phyloP scores from a whole-genome alignment of 768 basidiomycete genomes.

The Coprinopsis sp. region DNA sequence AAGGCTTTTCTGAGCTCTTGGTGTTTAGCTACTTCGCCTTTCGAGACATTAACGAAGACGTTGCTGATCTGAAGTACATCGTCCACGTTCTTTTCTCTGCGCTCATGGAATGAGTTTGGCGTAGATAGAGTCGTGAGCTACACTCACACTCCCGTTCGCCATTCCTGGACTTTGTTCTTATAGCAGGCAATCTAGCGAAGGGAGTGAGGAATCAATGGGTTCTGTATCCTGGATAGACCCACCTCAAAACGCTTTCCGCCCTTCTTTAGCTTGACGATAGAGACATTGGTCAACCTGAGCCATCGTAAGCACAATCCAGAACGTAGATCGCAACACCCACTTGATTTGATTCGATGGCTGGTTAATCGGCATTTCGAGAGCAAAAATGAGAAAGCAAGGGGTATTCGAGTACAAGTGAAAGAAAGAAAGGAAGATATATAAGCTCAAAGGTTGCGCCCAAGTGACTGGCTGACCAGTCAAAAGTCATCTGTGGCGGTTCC shows the following conservation, averaged over 20 bases:
- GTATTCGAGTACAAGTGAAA: conserved; percentile 9
- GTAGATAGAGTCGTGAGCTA: neutral
- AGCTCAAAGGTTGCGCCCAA: no score
- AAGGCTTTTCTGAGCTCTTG: conserved; percentile 93
- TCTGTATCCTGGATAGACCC: neutral
- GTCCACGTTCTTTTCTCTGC: conserved; percentile 85
- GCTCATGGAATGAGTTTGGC: neutral
- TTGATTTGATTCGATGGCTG: conserved; percentile 92
- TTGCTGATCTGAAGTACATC: conserved; percentile 96
- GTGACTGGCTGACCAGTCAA: no score
- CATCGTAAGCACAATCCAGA: neutral
- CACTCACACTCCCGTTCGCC: conserved; percentile 79
- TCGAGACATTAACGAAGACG: conserved; percentile 94
- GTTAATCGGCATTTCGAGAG: conserved; percentile 50
- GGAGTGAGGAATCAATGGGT: conserved; percentile 3
- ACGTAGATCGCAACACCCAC: conserved; percentile 38
- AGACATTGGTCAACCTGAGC: conserved; percentile 89
- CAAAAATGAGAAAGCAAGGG: conserved; percentile 5
- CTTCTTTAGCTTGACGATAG: conserved; percentile 93
- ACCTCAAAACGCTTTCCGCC: conserved; percentile 98
- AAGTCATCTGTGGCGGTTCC: no score
- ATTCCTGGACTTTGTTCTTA: conserved; percentile 99
- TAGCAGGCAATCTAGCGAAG: conserved; percentile 82
- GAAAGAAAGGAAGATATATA: conserved; percentile 6
- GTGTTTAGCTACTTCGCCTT: conserved; percentile 87